Evolutionary conservation across 106 monocot species (phyloP), one percentile per base, ranked within the genome.

Genomic region (Posidonia australis): DNA sequence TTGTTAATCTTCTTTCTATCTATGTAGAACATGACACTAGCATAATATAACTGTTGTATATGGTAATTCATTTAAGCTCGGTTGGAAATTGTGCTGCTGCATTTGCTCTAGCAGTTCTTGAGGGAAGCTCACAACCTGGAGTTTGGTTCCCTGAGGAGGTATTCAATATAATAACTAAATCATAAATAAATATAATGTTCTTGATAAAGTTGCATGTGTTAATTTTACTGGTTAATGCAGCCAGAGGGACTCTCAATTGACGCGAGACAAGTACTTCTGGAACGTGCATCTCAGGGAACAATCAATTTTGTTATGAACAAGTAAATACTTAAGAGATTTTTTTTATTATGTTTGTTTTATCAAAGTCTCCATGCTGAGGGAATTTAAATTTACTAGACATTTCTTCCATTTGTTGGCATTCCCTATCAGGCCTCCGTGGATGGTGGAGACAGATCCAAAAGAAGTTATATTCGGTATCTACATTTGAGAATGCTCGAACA

Each of bases 141-240:
- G 93, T 94, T 36, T 94, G 93, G 93, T 94, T 94, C 74, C 93
- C 89, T 20, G 93, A 94, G 68, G 86, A 94, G 93, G 93, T 89
- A 69, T 41, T 21, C 47, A 25, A 43, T 14, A 13, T 13, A 31
- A 28, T 0, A 20, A n/a, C 3, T 22, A 16, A 28, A 21, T 25
- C 1, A 62, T 19, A 23, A 55, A 14, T 21, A 25, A 20, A 1
- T 32, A 29, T 10, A 18, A 60, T 42, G 0, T n/a, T 36, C 26
- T 57, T 13, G 26, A 30, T 7, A 57, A 13, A 57, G 26, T 25
- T 5, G 26, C 24, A 57, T 53, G 13, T 25, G 0, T 13, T 29
- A 42, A 36, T 5, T 42, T 12, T 66, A 13, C 28, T 20, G 30
- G 69, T 10, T 31, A 22, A 19, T 80, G 70, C 77, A 94, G 93